A percentile compares a stretch with the other conserved stretches of the same genome.
These are phyloP conservation scores for Sphenostylis stenocarpa DNA, from an alignment of 306 rosid genomes.

Conservation along the genomic window DNA sequence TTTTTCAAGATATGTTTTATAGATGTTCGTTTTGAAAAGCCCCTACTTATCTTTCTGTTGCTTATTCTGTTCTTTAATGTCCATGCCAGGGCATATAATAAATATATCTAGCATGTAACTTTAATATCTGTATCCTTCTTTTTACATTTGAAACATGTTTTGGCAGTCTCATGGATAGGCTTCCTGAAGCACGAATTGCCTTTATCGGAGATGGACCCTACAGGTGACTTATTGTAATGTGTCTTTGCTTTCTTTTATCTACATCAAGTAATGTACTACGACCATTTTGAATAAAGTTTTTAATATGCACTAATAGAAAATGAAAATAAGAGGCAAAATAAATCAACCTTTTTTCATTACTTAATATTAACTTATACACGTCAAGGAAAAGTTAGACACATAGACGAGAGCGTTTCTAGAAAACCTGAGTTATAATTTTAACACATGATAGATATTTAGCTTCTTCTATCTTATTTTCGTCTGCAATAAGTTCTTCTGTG, in stretches of 20 bases:
- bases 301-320: neutral
- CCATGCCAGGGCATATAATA: neutral
- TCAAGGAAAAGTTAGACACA: neutral
- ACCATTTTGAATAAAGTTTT: neutral
- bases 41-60: neutral
- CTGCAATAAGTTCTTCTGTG: neutral
- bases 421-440: neutral
- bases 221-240: conserved; percentile 55
- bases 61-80: neutral
- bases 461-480: neutral
- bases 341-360: neutral
- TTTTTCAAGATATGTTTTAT: conserved; percentile 5
- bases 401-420: neutral
- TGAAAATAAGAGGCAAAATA: neutral
- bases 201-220: conserved; percentile 96
- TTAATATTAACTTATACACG: neutral
- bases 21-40: neutral
- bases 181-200: conserved; percentile 93
- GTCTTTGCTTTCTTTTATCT: conserved; percentile 1
- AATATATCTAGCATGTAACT: neutral
- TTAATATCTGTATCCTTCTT: neutral
- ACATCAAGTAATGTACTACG: neutral
- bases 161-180: conserved; percentile 83
- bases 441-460: neutral
- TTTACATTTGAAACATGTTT: conserved; percentile 43